These are phyloP conservation scores for Blyttiomyces sp. DNA, from an alignment of 371 early-diverging fungal genomes.

Conservation along the genomic window DNA sequence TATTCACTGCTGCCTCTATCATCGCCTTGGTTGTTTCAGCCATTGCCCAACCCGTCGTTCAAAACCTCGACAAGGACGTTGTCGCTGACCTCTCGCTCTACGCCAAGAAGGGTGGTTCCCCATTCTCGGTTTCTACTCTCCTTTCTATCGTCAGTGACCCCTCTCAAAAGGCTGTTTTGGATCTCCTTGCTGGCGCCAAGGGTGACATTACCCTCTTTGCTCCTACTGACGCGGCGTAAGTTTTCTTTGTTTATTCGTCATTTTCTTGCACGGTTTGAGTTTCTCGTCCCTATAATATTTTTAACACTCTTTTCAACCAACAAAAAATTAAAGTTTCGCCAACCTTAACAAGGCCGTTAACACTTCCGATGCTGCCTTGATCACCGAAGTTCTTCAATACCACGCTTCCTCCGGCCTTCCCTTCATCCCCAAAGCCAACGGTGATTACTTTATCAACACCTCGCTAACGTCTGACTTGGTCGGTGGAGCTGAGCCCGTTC, in stretches of 20 bases:
- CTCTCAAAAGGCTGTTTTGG: neutral
- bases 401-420: slow-evolving; percentile 20
- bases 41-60: no score
- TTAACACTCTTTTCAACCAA: neutral
- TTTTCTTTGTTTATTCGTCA: no score
- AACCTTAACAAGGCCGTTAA: slow-evolving; percentile 1
- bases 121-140: neutral
- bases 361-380: slow-evolving; percentile 4
- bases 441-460: slow-evolving; percentile 3
- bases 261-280: neutral
- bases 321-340: slow-evolving; percentile 2
- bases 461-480: no score
- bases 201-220: slow-evolving; percentile 24
- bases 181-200: neutral
- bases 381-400: slow-evolving; percentile 21
- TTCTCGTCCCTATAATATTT: neutral
- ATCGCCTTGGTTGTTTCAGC: no score
- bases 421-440: slow-evolving; percentile 13
- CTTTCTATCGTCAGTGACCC: neutral
- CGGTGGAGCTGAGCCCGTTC: no score
- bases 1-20: no score
- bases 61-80: no score
- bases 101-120: neutral
- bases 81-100: neutral
- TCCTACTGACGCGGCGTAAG: no score